Percentiles rank a stretch among this genome's conserved stretches.
These are phyloP conservation scores for Hordeum vulgare DNA, from an alignment of 176 grass and related monocot genomes.

Conservation along the genomic window DNA sequence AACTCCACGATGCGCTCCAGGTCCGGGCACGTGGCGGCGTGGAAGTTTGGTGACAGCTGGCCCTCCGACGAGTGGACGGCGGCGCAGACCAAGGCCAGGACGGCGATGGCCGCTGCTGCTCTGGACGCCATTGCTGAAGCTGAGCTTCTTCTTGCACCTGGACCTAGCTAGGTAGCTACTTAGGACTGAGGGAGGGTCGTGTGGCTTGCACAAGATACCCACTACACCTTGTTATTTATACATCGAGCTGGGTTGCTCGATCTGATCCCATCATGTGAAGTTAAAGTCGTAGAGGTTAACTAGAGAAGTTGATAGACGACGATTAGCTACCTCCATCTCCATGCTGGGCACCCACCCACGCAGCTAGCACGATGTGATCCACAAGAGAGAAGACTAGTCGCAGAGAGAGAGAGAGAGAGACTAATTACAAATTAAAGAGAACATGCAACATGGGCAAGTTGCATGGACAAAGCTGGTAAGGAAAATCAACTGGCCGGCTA, in stretches of 20 bases:
- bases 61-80: background rate
- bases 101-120: background rate
- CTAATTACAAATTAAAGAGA: too few relatives aligned
- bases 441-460: background rate
- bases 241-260: too few relatives aligned
- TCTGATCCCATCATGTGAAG: too few relatives aligned
- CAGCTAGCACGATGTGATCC: too few relatives aligned
- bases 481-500: background rate
- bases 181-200: background rate
- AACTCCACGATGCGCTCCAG: conserved; percentile 23
- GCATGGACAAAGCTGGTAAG: background rate
- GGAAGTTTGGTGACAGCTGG: conserved; percentile 26
- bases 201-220: background rate
- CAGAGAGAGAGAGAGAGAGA: too few relatives aligned
- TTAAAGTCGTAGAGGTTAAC: too few relatives aligned
- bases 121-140: background rate
- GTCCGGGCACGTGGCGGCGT: conserved; percentile 26
- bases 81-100: background rate
- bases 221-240: background rate
- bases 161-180: background rate
- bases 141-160: background rate
- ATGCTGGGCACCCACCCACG: too few relatives aligned
- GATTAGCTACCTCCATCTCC: too few relatives aligned
- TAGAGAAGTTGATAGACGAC: too few relatives aligned
- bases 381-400: too few relatives aligned